These are phyloP conservation scores for Mortierella sp. DNA, from an alignment of 371 early-diverging fungal species.

Conservation along the genomic window DNA sequence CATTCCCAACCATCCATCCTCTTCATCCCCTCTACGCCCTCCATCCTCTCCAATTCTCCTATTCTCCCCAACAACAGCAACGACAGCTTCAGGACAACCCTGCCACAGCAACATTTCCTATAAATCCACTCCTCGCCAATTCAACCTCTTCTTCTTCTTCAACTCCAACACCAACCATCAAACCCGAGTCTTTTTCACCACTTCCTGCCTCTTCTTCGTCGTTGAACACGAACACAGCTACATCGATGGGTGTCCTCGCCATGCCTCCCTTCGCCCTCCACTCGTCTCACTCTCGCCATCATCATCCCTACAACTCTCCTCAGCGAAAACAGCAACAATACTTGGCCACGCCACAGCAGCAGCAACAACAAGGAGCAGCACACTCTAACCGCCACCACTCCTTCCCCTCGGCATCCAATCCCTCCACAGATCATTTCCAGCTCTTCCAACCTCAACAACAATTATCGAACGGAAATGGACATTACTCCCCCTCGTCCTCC, in stretches of 20 bases:
- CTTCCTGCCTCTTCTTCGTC: not conserved
- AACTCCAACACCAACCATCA: not conserved
- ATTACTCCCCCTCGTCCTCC: not conserved
- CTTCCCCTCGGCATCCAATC: slow-evolving; percentile 15
- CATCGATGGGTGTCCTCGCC: slow-evolving; percentile 46
- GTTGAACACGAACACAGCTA: not conserved
- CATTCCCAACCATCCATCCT: slow-evolving; percentile 12
- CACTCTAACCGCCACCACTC: slow-evolving; percentile 20
- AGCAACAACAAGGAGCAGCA: not conserved
- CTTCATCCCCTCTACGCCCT: slow-evolving; percentile 14
- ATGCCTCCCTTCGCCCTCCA: slow-evolving; percentile 34
- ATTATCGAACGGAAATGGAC: not conserved
- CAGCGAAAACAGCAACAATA: slow-evolving; percentile 21
- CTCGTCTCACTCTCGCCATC: not conserved
- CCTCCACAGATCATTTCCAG: not conserved
- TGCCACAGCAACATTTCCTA: not conserved
- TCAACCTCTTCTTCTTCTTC: slow-evolving; percentile 11
- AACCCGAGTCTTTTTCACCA: not conserved
- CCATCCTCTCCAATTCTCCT: slow-evolving; percentile 14
- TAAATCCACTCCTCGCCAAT: not conserved
- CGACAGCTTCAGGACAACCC: too few relatives aligned
- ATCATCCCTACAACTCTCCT: not conserved
- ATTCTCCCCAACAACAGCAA: slow-evolving; percentile 1
- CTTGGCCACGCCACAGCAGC: not conserved
- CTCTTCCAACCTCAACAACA: slow-evolving; percentile 11